Evolutionary conservation across 352 stramenopile species (phyloP).

Genomic region (Globisporangium megalacanthum): DNA sequence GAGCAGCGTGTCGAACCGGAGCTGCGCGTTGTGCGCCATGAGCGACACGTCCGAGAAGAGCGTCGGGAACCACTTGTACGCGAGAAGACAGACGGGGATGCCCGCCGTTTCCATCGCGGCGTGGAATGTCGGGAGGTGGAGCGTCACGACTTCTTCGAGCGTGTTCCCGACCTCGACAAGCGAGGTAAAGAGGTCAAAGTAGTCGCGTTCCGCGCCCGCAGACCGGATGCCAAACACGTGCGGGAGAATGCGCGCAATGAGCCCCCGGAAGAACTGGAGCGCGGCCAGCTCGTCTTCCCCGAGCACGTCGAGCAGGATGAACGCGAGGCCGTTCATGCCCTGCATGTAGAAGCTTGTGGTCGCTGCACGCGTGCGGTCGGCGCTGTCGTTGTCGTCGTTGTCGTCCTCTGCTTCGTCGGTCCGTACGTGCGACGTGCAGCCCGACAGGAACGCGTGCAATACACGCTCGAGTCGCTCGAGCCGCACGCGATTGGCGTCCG

Average conservation of each 20-base stretch:
- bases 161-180: constrained; percentile 64
- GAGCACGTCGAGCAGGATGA: constrained; percentile 65
- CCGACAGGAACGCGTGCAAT: constrained; percentile 65
- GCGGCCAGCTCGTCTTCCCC: constrained; percentile 42
- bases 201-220: constrained; percentile 26
- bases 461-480: constrained; percentile 40
- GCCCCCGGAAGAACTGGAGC: constrained; percentile 58
- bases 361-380: constrained; percentile 2
- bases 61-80: constrained; percentile 88
- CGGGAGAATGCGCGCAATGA: constrained; percentile 61
- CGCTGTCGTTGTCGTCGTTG: constrained; percentile 10
- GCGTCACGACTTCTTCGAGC: constrained; percentile 66
- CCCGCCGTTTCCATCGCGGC: constrained; percentile 46
- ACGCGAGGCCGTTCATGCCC: constrained; percentile 81
- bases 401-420: constrained; percentile 12
- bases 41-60: constrained; percentile 83
- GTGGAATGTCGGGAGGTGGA: constrained; percentile 62
- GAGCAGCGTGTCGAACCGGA: constrained; percentile 71
- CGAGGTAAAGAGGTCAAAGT: constrained; percentile 70
- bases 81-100: constrained; percentile 66
- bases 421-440: constrained; percentile 41
- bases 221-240: constrained; percentile 72
- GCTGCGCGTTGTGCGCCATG: constrained; percentile 62
- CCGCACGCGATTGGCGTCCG: constrained; percentile 21
- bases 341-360: constrained; percentile 75